Conservation (phyloP, 805 yeast genomes). For the Candida argentea region DNA sequence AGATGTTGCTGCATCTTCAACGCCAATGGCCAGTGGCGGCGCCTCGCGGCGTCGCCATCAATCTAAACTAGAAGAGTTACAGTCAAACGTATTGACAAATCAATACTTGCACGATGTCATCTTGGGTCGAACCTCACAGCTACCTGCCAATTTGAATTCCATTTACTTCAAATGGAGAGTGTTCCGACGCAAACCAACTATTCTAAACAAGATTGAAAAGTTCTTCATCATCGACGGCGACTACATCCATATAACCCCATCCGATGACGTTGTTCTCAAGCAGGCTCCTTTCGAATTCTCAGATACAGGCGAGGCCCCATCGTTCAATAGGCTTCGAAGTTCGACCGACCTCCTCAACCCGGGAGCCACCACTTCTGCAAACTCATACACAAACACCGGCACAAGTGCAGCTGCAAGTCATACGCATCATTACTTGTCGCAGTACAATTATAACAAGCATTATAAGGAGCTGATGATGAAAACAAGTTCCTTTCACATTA, state of each 20-base stretch:
- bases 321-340: background rate
- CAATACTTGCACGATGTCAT: conserved; percentile 23
- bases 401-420: conserved; percentile 4
- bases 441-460: conserved; percentile 29
- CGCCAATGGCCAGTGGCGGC: background rate
- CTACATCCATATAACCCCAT: conserved; percentile 79
- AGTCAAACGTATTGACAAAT: conserved; percentile 6
- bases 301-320: conserved; percentile 7
- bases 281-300: conserved; percentile 22
- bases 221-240: conserved; percentile 90
- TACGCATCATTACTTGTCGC: conserved; percentile 29
- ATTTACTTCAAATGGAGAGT: conserved; percentile 80
- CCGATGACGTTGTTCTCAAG: conserved; percentile 52
- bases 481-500: conserved; percentile 78
- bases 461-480: conserved; percentile 64
- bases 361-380: conserved; percentile 1
- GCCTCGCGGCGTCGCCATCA: background rate
- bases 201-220: conserved; percentile 71
- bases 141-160: conserved; percentile 32
- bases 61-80: conserved; percentile 1
- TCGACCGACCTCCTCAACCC: background rate
- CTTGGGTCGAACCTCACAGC: conserved; percentile 15
- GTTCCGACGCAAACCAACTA: conserved; percentile 80
- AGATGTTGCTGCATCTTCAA: background rate
- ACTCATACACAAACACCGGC: background rate